Percentiles rank a stretch among this genome's conserved stretches.
Evolutionary conservation across 163 green algal genomes (phyloP).

Genomic region (Prototheca wickerhamii): DNA sequence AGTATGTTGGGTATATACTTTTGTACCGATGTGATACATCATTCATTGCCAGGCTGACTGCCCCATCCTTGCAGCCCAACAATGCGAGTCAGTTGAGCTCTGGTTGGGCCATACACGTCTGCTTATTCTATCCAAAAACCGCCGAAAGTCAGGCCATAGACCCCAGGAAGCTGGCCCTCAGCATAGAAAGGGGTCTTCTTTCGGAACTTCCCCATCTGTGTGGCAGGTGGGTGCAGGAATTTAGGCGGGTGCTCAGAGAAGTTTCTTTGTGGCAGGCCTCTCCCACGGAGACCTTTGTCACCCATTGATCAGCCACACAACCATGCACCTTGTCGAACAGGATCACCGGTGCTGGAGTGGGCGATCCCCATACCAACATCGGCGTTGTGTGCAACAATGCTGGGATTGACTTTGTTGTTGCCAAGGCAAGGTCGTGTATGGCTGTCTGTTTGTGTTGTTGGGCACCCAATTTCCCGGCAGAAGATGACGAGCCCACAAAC

Average conservation of each 20-base stretch:
- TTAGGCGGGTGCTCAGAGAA: background rate
- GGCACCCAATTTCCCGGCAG: too few species aligned
- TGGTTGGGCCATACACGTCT: too few species aligned
- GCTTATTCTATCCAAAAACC: too few species aligned
- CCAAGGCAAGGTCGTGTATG: background rate
- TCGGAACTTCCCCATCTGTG: background rate
- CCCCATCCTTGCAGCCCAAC: too few species aligned
- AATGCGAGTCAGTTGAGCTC: too few species aligned
- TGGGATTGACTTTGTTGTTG: slow-evolving; percentile 1
- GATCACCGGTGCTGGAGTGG: background rate
- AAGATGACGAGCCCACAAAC: too few species aligned
- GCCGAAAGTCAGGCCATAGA: too few species aligned
- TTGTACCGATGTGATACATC: too few species aligned
- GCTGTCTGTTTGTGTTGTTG: too few species aligned
- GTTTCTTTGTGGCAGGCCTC: background rate
- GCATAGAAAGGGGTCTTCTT: background rate
- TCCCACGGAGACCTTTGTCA: background rate
- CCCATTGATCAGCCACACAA: background rate
- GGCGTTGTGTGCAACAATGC: slow-evolving; percentile 1
- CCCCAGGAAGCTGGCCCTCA: background rate
- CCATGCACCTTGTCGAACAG: background rate
- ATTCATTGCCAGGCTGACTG: too few species aligned
- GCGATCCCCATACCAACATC: background rate
- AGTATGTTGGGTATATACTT: too few species aligned
- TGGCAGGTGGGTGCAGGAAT: background rate